Conservation (phyloP, 2,329 filamentous ascomycete species). For the Drechmeria coniospora region DNA sequence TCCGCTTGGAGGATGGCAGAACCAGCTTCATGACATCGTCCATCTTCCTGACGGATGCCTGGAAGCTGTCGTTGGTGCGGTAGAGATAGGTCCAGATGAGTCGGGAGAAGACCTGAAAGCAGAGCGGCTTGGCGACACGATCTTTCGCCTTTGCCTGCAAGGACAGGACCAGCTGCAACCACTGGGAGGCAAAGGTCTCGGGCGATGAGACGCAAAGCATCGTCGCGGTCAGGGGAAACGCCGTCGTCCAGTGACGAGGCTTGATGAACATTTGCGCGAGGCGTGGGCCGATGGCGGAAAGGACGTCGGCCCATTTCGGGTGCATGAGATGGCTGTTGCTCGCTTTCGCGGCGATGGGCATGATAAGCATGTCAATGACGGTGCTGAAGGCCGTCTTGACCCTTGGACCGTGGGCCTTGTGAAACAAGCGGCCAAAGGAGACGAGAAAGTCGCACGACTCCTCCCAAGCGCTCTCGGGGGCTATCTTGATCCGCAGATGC, state of each 20-base stretch:
- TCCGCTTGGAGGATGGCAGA: constrained; percentile 64
- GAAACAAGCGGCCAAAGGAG: constrained; percentile 66
- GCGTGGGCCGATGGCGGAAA: constrained; percentile 63
- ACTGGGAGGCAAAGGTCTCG: constrained; percentile 72
- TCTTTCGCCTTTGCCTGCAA: constrained; percentile 77
- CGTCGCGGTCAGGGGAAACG: constrained; percentile 77
- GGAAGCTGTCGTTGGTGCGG: constrained; percentile 56
- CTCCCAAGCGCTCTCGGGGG: constrained; percentile 62
- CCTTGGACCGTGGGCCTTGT: constrained; percentile 69
- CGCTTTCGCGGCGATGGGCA: constrained; percentile 74
- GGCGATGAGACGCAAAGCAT: constrained; percentile 77
- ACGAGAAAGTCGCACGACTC: constrained; percentile 82
- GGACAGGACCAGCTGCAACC: constrained; percentile 66
- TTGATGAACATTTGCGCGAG: constrained; percentile 78
- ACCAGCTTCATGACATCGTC: constrained; percentile 82
- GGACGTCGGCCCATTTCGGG: constrained; percentile 74
- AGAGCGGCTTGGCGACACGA: constrained; percentile 58
- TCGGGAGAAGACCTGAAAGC: constrained; percentile 77
- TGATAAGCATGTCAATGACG: constrained; percentile 69
- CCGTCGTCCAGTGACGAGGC: constrained; percentile 77
- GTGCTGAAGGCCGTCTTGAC: constrained; percentile 94
- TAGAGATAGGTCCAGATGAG: constrained; percentile 92
- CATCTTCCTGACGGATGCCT: constrained; percentile 58
- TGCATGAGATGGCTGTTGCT: constrained; percentile 60
- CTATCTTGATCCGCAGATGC: constrained; percentile 62